These are phyloP conservation scores for Neurospora hispaniola DNA, from an alignment of 495 filamentous ascomycete genomes.

Conservation along the genomic window DNA sequence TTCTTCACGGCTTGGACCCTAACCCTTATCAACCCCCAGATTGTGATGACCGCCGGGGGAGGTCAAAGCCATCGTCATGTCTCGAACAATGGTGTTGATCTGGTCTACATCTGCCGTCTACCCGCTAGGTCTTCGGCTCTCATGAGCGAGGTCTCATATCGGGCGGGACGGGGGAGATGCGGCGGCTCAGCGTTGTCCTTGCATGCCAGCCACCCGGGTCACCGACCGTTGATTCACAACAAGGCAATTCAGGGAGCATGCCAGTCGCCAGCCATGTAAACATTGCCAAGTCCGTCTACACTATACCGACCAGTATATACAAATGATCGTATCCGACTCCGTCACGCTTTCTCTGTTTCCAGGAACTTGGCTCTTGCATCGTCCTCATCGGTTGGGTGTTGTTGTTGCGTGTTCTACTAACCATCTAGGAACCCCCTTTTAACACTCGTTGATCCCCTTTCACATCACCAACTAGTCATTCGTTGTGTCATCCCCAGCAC, in stretches of 20 bases:
- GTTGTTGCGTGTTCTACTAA: not conserved
- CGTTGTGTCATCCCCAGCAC: not conserved
- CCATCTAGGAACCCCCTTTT: not conserved
- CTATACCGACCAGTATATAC: not conserved
- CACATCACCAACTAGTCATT: not conserved
- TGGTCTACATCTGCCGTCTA: not conserved
- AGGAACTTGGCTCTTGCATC: not conserved
- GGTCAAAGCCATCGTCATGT: not conserved
- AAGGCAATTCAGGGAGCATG: not conserved
- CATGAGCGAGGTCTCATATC: not conserved
- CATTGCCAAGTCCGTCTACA: not conserved
- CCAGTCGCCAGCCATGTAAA: not conserved
- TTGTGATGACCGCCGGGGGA: not conserved
- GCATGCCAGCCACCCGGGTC: not conserved
- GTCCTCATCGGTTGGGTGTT: not conserved
- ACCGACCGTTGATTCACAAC: not conserved
- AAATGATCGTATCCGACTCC: not conserved
- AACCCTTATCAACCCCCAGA: not conserved
- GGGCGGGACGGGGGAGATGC: not conserved
- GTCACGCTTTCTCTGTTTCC: not conserved
- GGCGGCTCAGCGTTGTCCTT: not conserved
- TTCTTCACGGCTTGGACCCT: not conserved
- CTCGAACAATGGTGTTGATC: not conserved
- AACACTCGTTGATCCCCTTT: not conserved
- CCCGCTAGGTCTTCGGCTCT: not conserved